These are phyloP conservation scores for Urtica urens DNA, from an alignment of 306 rosid species.

Conservation along the genomic window DNA sequence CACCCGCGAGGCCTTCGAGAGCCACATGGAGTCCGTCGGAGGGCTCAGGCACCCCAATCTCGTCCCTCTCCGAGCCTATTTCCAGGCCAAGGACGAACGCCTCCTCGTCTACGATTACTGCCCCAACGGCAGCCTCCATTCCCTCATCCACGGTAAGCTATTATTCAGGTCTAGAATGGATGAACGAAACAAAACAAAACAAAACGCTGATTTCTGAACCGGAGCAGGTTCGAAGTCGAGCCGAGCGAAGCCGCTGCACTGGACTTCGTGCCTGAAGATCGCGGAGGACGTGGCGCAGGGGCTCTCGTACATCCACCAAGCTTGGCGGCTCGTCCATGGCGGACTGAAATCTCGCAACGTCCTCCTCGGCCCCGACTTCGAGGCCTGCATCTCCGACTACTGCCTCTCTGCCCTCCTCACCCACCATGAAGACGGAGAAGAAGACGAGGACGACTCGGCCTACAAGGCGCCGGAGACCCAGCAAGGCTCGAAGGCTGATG, in stretches of 20 bases:
- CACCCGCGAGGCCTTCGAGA: constrained; percentile 43
- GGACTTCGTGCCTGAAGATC: constrained; percentile 92
- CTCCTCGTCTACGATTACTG: constrained; percentile 69
- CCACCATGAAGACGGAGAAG: constrained; percentile 17
- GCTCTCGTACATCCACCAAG: constrained; percentile 86
- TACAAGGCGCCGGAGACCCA: constrained; percentile 64
- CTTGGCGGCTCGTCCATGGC: constrained; percentile 91
- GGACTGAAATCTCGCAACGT: constrained; percentile 80
- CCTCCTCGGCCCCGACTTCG: constrained; percentile 76
- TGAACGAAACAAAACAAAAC: background rate
- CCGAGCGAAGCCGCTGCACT: constrained; percentile 78
- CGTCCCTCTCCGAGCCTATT: constrained; percentile 69
- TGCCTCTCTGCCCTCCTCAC: constrained; percentile 51
- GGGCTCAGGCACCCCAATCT: constrained; percentile 79
- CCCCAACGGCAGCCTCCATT: constrained; percentile 75
- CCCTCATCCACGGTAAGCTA: constrained; percentile 71
- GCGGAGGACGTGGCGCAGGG: constrained; percentile 96
- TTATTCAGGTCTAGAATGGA: background rate
- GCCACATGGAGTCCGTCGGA: constrained; percentile 82
- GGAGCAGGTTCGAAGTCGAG: constrained; percentile 60
- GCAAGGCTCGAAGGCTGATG: constrained; percentile 52
- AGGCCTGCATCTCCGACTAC: constrained; percentile 74
- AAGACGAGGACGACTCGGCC: constrained; percentile 32
- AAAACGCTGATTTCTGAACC: background rate
- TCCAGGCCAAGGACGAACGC: constrained; percentile 78